Evolutionary conservation across 148 eudicot species (phyloP).

Genomic region (Pharnaceum exiguum): DNA sequence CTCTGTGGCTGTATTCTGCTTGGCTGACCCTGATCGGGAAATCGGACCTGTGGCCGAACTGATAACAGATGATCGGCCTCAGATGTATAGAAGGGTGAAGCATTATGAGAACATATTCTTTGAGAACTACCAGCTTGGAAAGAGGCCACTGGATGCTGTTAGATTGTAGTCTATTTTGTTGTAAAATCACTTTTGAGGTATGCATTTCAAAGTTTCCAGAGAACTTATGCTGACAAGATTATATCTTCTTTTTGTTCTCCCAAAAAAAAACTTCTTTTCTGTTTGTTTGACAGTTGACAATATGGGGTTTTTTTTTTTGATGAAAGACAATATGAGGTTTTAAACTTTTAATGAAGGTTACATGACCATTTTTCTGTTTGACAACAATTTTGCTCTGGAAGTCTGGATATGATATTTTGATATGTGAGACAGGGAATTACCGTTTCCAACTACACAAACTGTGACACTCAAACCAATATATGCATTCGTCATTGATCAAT

Average conservation of each 20-base stretch:
- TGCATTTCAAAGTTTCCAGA: neutral
- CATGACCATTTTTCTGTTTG: too few relatives aligned
- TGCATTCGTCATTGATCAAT: too few relatives aligned
- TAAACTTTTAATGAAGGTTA: too few relatives aligned
- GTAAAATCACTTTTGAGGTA: neutral
- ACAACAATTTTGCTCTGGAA: too few relatives aligned
- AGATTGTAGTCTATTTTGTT: conserved; percentile 2
- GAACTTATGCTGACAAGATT: neutral
- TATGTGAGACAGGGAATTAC: too few relatives aligned
- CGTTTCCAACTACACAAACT: too few relatives aligned
- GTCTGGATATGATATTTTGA: too few relatives aligned
- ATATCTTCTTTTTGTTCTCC: neutral
- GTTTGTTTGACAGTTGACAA: too few relatives aligned
- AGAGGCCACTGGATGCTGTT: conserved; percentile 28
- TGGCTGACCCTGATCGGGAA: conserved; percentile 26
- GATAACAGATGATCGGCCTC: conserved; percentile 30
- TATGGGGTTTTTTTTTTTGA: too few relatives aligned
- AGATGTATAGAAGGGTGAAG: conserved; percentile 32
- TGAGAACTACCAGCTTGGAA: conserved; percentile 28
- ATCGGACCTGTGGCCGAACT: conserved; percentile 39
- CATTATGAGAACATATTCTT: conserved; percentile 24
- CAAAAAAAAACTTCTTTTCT: too few relatives aligned
- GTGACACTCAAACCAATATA: too few relatives aligned
- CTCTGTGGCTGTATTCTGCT: conserved; percentile 34
- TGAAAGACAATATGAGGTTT: too few relatives aligned